Evolutionary conservation across 2,329 filamentous ascomycete species (phyloP), one percentile per base, ranked within the genome.

Genomic region (Penicillium paneum): DNA sequence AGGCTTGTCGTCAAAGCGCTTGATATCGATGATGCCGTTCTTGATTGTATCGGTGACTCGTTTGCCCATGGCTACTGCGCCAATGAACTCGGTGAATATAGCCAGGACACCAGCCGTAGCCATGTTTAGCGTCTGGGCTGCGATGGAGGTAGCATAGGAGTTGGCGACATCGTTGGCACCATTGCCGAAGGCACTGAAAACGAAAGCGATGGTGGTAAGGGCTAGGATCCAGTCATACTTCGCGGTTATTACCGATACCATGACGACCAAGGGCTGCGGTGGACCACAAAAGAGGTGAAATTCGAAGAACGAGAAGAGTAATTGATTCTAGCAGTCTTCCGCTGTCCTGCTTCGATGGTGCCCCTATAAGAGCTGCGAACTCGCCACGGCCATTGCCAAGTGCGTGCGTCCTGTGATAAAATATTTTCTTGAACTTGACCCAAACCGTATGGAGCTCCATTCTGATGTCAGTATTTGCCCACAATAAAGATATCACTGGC

Each of bases 121-220:
- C 78, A 82, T 80, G 36, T 77, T 78, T 62, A 82, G 72, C 35
- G 79, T 80, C 26, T 74, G 71, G 4, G 80, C 79, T 13, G 79
- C 79, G 32, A 82, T 78, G 3, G 74, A 78, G 19, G 78, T 80
- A 29, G 80, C 80, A 68, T 80, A 83, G 0, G 79, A 75, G 65
- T 82, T 83, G 68, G 79, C 79, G 56, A 81, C 79, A 79, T 81
- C 79, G 56, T 68, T 68, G 42, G 66, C 66, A 19, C 66, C 66
- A 42, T 68, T 68, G 24, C 66, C 66, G 39, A 66, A 67, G 19
- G 59, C 57, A 47, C 65, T 67, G 56, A 67, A 62, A 32, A 67
- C 56, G 40, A 68, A 67, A 40, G 66, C 64, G 26, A 68, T 66
- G 29, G 63, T 58, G 34, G 63, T 67, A 21, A 68, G 40, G 44